These are phyloP conservation scores for Vitis riparia DNA, from an alignment of 164 flowering plant genomes.

Conservation along the genomic window DNA sequence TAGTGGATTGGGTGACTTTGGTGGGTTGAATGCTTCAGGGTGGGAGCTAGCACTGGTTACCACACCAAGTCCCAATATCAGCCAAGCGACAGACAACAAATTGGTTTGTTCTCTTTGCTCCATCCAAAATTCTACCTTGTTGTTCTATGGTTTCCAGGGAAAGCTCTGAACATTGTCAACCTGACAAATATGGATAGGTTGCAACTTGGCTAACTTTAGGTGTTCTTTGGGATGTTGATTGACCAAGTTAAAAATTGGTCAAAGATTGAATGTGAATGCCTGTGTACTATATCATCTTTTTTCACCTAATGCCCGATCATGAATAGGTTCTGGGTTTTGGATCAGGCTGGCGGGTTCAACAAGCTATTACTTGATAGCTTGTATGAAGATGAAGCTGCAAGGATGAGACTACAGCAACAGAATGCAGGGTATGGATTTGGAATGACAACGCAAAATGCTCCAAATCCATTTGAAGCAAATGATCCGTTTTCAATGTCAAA, in stretches of 20 bases:
- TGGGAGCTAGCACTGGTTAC: constrained; percentile 97
- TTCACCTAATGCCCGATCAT: not conserved
- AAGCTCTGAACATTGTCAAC: not conserved
- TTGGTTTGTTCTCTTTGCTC: constrained; percentile 52
- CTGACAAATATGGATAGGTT: not conserved
- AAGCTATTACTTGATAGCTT: constrained; percentile 85
- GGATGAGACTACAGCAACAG: constrained; percentile 60
- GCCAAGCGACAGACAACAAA: constrained; percentile 44
- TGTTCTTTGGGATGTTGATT: no score
- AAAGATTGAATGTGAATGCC: no score
- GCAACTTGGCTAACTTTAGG: not conserved
- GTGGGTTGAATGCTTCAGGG: constrained; percentile 47
- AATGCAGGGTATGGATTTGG: constrained; percentile 63
- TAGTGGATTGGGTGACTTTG: constrained; percentile 31
- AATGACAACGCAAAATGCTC: constrained; percentile 23
- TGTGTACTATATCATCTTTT: not conserved
- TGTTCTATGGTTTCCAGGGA: not conserved
- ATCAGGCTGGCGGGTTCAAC: constrained; percentile 90
- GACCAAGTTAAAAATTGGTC: no score
- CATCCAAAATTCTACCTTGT: not conserved
- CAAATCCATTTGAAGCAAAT: constrained; percentile 41
- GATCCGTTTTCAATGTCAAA: constrained; percentile 80
- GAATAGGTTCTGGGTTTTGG: not conserved
- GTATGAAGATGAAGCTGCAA: constrained; percentile 71
- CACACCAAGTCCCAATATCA: constrained; percentile 53